Evolutionary conservation across 2,329 filamentous ascomycete genomes (phyloP).

Genomic region (Calonectria crousiana): DNA sequence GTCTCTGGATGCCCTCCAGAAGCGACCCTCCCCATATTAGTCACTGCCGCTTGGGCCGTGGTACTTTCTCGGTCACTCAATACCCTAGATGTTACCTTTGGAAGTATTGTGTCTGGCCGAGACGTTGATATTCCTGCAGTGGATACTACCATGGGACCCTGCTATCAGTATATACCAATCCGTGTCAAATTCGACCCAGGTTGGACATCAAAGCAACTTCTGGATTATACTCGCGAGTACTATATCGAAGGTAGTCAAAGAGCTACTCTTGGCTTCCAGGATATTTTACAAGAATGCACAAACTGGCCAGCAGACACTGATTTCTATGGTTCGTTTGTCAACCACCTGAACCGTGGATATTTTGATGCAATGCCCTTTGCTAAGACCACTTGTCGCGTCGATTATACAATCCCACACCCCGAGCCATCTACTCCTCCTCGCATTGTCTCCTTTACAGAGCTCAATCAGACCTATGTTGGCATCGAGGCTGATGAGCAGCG

Average conservation of each 20-base stretch:
- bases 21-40: neutral
- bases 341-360: neutral
- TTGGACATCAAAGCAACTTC: neutral
- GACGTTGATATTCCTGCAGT: neutral
- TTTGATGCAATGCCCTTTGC: neutral
- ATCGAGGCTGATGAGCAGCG: neutral
- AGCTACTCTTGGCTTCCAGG: neutral
- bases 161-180: neutral
- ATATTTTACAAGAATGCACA: neutral
- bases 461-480: neutral
- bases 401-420: neutral
- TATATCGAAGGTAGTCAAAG: neutral
- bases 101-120: neutral
- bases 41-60: neutral
- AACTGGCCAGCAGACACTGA: neutral
- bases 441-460: neutral
- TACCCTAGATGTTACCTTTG: neutral
- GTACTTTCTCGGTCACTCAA: neutral
- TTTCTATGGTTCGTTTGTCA: neutral
- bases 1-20: neutral
- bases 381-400: neutral
- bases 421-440: neutral
- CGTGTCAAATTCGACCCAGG: neutral
- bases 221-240: neutral
- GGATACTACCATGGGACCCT: neutral